Evolutionary conservation across 2,329 filamentous ascomycete species (phyloP).

Genomic region (Tolypocladium amazonense): DNA sequence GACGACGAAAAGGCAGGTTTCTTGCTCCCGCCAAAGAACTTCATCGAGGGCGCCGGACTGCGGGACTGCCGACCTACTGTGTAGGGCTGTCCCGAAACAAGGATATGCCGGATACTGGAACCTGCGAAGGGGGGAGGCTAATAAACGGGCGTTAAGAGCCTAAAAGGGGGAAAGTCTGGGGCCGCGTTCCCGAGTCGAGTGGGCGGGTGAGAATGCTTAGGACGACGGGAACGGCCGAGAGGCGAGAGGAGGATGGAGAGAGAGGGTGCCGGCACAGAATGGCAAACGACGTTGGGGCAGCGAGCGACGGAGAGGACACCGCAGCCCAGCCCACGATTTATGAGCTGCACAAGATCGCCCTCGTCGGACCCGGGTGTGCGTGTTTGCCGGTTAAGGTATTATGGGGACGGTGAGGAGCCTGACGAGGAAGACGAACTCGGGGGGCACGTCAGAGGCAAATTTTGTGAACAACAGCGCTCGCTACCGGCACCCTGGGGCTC

Average conservation of each 20-base stretch:
- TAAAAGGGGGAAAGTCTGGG: conserved; percentile 4
- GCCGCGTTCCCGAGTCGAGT: background rate
- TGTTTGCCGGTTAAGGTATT: background rate
- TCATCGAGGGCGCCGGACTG: conserved; percentile 28
- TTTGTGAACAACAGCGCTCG: background rate
- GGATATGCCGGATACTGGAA: conserved; percentile 27
- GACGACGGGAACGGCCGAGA: background rate
- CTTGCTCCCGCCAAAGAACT: conserved; percentile 37
- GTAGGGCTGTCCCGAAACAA: conserved; percentile 25
- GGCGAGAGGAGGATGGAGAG: background rate
- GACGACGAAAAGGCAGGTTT: conserved; percentile 22
- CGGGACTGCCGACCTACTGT: conserved; percentile 9
- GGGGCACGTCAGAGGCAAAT: background rate
- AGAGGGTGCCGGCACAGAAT: background rate
- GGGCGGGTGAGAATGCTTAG: background rate
- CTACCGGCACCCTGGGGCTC: background rate
- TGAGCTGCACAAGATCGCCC: conserved; percentile 11
- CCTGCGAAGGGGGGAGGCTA: conserved; percentile 7
- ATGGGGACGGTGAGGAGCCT: background rate
- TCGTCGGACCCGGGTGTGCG: background rate
- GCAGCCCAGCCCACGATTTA: conserved; percentile 16
- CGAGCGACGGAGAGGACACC: background rate
- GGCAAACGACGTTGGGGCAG: background rate
- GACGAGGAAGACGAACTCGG: background rate
- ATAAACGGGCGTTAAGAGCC: conserved; percentile 20